Percentiles rank a stretch among this genome's conserved stretches.
These are phyloP conservation scores for Irpex lacteus DNA, from an alignment of 1,284 basidiomycete species.

Conservation along the genomic window DNA sequence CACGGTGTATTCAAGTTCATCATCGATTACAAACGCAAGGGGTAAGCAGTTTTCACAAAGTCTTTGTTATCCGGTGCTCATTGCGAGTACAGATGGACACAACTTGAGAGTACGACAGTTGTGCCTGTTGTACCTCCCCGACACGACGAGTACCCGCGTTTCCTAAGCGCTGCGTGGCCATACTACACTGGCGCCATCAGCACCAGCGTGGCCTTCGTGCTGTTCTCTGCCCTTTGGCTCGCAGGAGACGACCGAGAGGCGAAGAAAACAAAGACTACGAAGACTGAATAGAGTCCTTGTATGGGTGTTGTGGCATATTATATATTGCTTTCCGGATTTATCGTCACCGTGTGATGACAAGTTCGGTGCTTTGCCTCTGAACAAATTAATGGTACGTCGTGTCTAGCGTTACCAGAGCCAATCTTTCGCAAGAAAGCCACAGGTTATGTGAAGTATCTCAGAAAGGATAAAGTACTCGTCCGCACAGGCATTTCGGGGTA, in stretches of 20 bases:
- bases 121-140: conserved; percentile 90
- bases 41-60: conserved; percentile 45
- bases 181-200: conserved; percentile 91
- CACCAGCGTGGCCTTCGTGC: conserved; percentile 79
- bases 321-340: not conserved
- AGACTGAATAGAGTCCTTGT: conserved; percentile 22
- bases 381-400: not conserved
- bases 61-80: conserved; percentile 4
- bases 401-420: not conserved
- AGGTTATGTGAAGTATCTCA: too few relatives aligned
- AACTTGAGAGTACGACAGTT: conserved; percentile 70
- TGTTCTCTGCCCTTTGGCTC: conserved; percentile 86
- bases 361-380: not conserved
- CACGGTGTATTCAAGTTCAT: conserved; percentile 99
- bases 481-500: too few relatives aligned
- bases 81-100: conserved; percentile 53
- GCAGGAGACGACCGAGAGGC: conserved; percentile 63
- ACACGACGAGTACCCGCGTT: conserved; percentile 94
- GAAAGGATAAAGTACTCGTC: too few relatives aligned
- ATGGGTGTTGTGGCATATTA: not conserved
- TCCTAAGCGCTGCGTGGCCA: conserved; percentile 92
- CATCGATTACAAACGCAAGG: conserved; percentile 85
- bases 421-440: too few relatives aligned
- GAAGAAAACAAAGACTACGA: conserved; percentile 33
- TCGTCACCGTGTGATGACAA: not conserved